A percentile compares a stretch with the other conserved stretches of the same genome.
Conservation (phyloP, 106 monocot genomes). For the Dendrobium catenatum region DNA sequence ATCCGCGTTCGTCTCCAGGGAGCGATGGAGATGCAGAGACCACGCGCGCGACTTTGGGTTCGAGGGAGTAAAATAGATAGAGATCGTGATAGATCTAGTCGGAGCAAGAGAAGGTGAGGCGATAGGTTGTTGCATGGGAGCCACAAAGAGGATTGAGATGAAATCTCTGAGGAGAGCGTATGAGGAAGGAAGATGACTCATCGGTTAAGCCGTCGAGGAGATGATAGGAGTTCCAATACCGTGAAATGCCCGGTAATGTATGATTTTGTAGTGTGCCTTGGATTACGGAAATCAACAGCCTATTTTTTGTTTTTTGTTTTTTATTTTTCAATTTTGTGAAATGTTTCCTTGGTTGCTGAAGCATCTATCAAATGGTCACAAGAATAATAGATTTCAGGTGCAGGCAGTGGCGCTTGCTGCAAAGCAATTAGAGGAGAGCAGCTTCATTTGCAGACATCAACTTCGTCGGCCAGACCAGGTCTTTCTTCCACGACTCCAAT, state of each 20-base stretch:
- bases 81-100: slow-evolving; percentile 73
- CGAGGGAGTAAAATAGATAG: slow-evolving; percentile 60
- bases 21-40: slow-evolving; percentile 61
- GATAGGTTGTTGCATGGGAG: slow-evolving; percentile 59
- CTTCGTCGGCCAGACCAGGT: slow-evolving; percentile 50
- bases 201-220: slow-evolving; percentile 60
- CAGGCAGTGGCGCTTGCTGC: slow-evolving; percentile 23
- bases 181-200: slow-evolving; percentile 59
- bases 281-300: neutral
- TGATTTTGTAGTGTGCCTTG: slow-evolving; percentile 3
- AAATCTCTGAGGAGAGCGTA: slow-evolving; percentile 64
- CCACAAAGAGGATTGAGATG: slow-evolving; percentile 39
- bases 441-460: slow-evolving; percentile 51
- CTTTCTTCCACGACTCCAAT: slow-evolving; percentile 37
- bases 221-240: slow-evolving; percentile 84
- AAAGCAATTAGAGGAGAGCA: slow-evolving; percentile 23
- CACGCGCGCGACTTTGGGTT: slow-evolving; percentile 42
- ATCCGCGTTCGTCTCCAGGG: neutral
- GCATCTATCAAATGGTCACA: slow-evolving; percentile 74
- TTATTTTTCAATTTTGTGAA: slow-evolving; percentile 6
- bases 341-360: slow-evolving; percentile 24
- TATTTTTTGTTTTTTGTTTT: neutral
- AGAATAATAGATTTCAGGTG: slow-evolving; percentile 64
- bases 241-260: slow-evolving; percentile 82
- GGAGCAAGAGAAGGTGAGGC: slow-evolving; percentile 71